Evolutionary conservation across 768 basidiomycete genomes (phyloP).

Genomic region (Pleurotus citrinopileatus): DNA sequence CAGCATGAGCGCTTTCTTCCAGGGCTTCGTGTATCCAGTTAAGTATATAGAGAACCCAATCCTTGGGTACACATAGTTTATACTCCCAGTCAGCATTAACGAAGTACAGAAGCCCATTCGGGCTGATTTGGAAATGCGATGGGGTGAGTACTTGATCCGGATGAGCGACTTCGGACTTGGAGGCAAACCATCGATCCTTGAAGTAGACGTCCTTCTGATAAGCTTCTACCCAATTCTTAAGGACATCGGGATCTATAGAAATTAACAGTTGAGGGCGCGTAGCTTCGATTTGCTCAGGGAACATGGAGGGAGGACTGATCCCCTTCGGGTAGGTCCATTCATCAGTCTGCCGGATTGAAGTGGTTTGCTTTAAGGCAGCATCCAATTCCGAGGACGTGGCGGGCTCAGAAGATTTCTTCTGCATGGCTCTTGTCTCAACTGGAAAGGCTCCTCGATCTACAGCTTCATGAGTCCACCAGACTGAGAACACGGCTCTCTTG

Average conservation of each 20-base stretch:
- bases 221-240: neutral
- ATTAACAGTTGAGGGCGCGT: neutral
- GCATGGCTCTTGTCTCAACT: neutral
- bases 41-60: neutral
- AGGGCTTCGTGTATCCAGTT: neutral
- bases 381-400: neutral
- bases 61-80: constrained; percentile 9
- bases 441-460: neutral
- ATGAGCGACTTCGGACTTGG: neutral
- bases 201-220: constrained; percentile 6
- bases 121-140: neutral
- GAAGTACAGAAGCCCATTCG: constrained; percentile 11
- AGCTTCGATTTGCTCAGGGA: neutral
- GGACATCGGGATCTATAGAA: neutral
- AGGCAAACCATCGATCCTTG: neutral
- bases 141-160: neutral
- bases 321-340: neutral
- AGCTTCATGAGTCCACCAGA: constrained; percentile 11
- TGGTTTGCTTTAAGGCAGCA: neutral
- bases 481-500: constrained; percentile 7
- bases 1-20: neutral
- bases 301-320: neutral
- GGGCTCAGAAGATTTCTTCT: neutral
- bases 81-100: constrained; percentile 10
- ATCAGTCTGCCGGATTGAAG: neutral